Evolutionary conservation across 805 yeast species (phyloP).

Genomic region (Kodamaea laetipori): DNA sequence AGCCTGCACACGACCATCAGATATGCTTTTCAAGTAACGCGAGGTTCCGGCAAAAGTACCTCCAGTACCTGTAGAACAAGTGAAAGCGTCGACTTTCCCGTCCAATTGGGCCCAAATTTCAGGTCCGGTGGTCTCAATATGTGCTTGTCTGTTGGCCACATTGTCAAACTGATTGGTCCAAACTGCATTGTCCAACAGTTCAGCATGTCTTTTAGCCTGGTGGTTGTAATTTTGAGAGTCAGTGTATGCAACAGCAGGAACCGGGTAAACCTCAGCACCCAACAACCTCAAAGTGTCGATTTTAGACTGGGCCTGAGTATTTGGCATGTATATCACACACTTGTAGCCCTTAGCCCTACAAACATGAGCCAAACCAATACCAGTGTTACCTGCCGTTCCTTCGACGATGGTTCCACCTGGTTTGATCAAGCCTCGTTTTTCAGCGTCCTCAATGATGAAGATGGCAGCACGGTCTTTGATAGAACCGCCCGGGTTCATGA

Average conservation of each 20-base stretch:
- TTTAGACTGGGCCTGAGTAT: slow-evolving; percentile 81
- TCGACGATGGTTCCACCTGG: slow-evolving; percentile 89
- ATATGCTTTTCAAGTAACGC: slow-evolving; percentile 69
- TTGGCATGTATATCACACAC: slow-evolving; percentile 87
- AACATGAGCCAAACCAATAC: slow-evolving; percentile 82
- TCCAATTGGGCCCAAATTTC: slow-evolving; percentile 85
- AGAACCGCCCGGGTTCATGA: slow-evolving; percentile 92
- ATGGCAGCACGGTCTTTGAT: slow-evolving; percentile 91
- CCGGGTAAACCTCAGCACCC: slow-evolving; percentile 88
- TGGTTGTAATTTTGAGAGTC: slow-evolving; percentile 87
- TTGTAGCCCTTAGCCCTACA: slow-evolving; percentile 83
- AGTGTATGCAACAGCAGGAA: slow-evolving; percentile 80
- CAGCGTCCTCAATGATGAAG: slow-evolving; percentile 77
- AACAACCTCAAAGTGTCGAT: slow-evolving; percentile 70
- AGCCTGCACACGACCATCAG: slow-evolving; percentile 61
- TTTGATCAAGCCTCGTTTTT: slow-evolving; percentile 57
- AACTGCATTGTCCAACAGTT: slow-evolving; percentile 69
- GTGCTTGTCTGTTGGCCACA: slow-evolving; percentile 84
- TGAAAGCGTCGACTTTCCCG: slow-evolving; percentile 80
- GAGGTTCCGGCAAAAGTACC: slow-evolving; percentile 90
- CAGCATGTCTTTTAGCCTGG: slow-evolving; percentile 85
- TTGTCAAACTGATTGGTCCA: slow-evolving; percentile 95
- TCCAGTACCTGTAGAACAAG: slow-evolving; percentile 91
- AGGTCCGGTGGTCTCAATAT: slow-evolving; percentile 88
- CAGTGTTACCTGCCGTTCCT: slow-evolving; percentile 97